phyloP scores from a whole-genome alignment of 163 green algal genomes.

The Picocystis sp. region DNA sequence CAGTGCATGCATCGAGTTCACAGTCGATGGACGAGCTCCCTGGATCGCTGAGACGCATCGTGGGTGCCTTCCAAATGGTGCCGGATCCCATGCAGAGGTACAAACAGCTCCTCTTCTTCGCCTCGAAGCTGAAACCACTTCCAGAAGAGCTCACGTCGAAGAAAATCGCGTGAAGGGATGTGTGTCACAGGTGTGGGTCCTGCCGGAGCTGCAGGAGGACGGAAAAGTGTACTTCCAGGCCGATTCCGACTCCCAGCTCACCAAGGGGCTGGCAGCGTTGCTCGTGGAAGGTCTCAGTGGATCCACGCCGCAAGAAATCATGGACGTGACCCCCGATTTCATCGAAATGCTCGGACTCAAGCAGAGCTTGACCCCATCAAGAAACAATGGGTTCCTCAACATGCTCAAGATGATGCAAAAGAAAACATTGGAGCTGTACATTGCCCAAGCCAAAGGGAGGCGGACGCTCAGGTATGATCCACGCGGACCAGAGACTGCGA shows the following conservation, averaged over 20 bases:
- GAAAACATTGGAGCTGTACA: constrained; percentile 49
- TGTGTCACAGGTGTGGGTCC: constrained; percentile 93
- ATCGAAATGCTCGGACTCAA: constrained; percentile 80
- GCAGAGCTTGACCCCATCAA: constrained; percentile 82
- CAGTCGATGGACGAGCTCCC: constrained; percentile 21
- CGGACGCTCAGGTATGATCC: neutral
- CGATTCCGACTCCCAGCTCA: constrained; percentile 91
- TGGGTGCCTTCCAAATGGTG: constrained; percentile 53
- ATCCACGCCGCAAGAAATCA: constrained; percentile 36
- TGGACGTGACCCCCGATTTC: constrained; percentile 38
- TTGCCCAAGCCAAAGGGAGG: constrained; percentile 7
- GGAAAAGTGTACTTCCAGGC: constrained; percentile 69
- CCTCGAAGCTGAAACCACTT: constrained; percentile 69
- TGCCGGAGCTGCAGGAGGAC: constrained; percentile 42
- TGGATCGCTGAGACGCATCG: constrained; percentile 39
- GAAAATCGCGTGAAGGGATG: constrained; percentile 94
- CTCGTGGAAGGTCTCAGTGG: constrained; percentile 74
- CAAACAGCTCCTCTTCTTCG: constrained; percentile 94
- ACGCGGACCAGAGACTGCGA: neutral
- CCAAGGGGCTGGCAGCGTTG: constrained; percentile 91
- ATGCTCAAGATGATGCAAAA: constrained; percentile 94
- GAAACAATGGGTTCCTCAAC: constrained; percentile 99
- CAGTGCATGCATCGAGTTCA: too few relatives aligned
- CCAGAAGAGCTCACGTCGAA: constrained; percentile 43
- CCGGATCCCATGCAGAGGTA: constrained; percentile 77